Base-by-base conservation (phyloP, 306 rosid species). In the Potentilla sterilis region DNA sequence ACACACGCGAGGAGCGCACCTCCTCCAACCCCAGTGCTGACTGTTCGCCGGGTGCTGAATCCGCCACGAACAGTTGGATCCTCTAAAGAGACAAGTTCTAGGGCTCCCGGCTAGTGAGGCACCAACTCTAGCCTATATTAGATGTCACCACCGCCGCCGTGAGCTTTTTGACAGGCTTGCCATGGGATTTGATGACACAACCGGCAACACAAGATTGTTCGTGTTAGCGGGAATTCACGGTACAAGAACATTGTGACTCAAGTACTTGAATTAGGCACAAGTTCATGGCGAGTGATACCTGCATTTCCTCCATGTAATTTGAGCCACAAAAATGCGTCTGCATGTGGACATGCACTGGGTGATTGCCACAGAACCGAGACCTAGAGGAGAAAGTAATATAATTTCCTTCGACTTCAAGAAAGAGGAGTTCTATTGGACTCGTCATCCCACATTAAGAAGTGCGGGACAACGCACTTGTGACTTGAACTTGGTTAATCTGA, bases 291-390 rank as follows among this genome's bases (percentile, higher is more conserved):
- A 38, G 32, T 38, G 47, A 65, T 65, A 65, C 16, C 3, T 40
- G 19, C 48, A 38, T 32, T 37, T 40, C 48, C 48, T 37, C 70
- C 48, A 19, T 15, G 22, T 6, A 37, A 37, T 65, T 40, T 65
- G 24, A 65, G 48, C 6, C 9, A 3, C 32, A 65, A 19, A n/a
- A 65, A 65, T 7, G 70, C 10, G 21, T 16, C 22, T 35, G 70
- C 70, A 19, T 18, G 0, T 40, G 70, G 70, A 65, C 61, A 65
- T 65, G 47, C 70, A 65, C 38, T 65, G 70, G 70, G 1, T 38
- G 70, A 9, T 16, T 65, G 6, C 22, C 35, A 58, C 3, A 24
- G 4, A 58, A 4, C 12, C 65, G 38, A 58, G 18, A 12, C 10
- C 18, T 58, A 58, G 38, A 58, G 18, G 4, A 37, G 43, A 38